Evolutionary conservation across 495 filamentous ascomycete species (phyloP).

Genomic region (Penicillium pancosmium): DNA sequence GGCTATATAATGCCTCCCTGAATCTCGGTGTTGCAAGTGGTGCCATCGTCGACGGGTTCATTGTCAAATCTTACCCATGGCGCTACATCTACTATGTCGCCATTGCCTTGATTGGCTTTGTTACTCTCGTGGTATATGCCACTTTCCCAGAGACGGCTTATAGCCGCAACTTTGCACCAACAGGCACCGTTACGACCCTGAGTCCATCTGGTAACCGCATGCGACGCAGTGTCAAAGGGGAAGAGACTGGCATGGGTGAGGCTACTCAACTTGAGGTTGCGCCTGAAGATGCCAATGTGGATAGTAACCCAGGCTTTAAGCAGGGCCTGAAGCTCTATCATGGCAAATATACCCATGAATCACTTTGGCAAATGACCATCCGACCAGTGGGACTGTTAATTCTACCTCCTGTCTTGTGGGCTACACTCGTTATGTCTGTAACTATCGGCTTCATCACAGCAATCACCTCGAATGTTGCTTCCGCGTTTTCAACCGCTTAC

Average conservation of each 20-base stretch:
- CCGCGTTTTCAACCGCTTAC: slow-evolving; percentile 48
- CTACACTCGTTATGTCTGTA: slow-evolving; percentile 48
- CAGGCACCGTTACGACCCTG: slow-evolving; percentile 10
- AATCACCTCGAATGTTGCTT: slow-evolving; percentile 52
- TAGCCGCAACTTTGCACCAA: slow-evolving; percentile 24
- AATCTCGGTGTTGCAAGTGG: slow-evolving; percentile 48
- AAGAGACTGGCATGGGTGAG: slow-evolving; percentile 7
- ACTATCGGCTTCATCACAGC: slow-evolving; percentile 58
- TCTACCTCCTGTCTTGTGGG: slow-evolving; percentile 55
- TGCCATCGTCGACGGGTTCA: slow-evolving; percentile 52
- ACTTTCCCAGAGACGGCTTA: slow-evolving; percentile 58
- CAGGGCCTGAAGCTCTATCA: slow-evolving; percentile 41
- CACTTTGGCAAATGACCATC: slow-evolving; percentile 46
- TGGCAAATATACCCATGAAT: slow-evolving; percentile 44
- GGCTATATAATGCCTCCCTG: slow-evolving; percentile 49
- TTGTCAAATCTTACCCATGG: slow-evolving; percentile 53
- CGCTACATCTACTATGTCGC: slow-evolving; percentile 54
- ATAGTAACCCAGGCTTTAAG: slow-evolving; percentile 30
- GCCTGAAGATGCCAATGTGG: background rate
- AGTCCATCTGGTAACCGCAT: slow-evolving; percentile 14
- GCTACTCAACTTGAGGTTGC: background rate
- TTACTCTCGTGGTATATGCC: slow-evolving; percentile 49
- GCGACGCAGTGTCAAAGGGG: slow-evolving; percentile 4
- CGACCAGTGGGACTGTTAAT: slow-evolving; percentile 50
- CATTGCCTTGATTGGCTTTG: slow-evolving; percentile 43